Evolutionary conservation across 2,329 filamentous ascomycete genomes (phyloP).

Genomic region (Penicillium sp.): DNA sequence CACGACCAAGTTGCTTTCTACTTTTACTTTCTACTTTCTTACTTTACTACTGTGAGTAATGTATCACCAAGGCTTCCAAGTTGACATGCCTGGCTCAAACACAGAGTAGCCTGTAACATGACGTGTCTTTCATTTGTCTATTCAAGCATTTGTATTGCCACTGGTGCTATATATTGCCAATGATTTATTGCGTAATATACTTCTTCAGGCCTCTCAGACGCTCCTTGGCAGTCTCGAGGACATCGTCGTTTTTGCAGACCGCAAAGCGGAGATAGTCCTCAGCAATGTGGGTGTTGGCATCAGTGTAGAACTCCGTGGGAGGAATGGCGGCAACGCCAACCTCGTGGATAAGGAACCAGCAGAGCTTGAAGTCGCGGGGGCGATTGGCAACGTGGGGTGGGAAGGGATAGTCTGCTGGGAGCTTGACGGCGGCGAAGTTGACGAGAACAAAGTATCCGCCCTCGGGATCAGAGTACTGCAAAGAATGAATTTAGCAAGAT

Average conservation of each 20-base stretch:
- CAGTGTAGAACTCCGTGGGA: slow-evolving; percentile 95
- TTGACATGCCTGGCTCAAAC: no score
- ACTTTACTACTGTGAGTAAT: no score
- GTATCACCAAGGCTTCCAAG: no score
- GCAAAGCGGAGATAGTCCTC: slow-evolving; percentile 95
- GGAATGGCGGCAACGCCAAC: slow-evolving; percentile 94
- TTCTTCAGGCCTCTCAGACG: slow-evolving; percentile 71
- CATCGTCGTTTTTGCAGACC: slow-evolving; percentile 90
- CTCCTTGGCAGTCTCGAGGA: slow-evolving; percentile 78
- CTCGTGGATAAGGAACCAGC: slow-evolving; percentile 97
- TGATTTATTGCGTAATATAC: slow-evolving; percentile 56
- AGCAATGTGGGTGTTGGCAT: slow-evolving; percentile 76
- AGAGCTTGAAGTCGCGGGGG: slow-evolving; percentile 89
- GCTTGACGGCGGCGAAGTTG: slow-evolving; percentile 83
- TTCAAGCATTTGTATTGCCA: neutral
- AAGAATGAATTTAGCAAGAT: neutral
- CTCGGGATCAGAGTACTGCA: slow-evolving; percentile 81
- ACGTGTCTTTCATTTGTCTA: neutral
- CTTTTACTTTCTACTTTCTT: no score
- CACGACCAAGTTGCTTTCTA: no score
- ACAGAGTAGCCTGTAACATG: neutral
- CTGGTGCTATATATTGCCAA: neutral
- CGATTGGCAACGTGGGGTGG: slow-evolving; percentile 83
- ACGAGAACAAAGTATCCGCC: slow-evolving; percentile 97
- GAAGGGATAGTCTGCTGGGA: slow-evolving; percentile 84